Percentiles rank a stretch among this genome's conserved stretches.
Evolutionary conservation across 768 basidiomycete species (phyloP).

Genomic region (Collybiopsis luxurians): DNA sequence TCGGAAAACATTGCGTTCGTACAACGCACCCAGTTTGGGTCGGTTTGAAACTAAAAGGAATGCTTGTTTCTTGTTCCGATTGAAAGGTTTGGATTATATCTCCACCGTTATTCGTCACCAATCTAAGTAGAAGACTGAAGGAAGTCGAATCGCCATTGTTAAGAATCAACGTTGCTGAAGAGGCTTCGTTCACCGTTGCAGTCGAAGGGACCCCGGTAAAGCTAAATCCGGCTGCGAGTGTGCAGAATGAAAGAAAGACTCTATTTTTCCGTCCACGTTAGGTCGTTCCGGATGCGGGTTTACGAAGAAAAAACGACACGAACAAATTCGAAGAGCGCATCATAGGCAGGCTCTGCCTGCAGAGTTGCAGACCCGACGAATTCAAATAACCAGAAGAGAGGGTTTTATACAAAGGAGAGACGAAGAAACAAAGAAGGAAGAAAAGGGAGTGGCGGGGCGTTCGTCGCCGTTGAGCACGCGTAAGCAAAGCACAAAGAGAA

Average conservation of each 20-base stretch:
- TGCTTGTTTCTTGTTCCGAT: neutral
- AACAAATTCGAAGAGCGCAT: conserved; percentile 1
- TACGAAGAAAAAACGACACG: neutral
- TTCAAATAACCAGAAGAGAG: neutral
- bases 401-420: too few species aligned
- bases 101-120: neutral
- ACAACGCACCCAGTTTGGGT: neutral
- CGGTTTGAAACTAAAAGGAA: neutral
- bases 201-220: conserved; percentile 1
- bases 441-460: neutral
- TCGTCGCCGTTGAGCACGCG: neutral
- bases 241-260: neutral
- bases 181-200: neutral
- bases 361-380: neutral
- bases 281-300: neutral
- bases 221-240: neutral
- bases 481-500: neutral
- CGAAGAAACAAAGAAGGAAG: neutral
- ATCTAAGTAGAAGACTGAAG: conserved; percentile 1
- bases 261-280: neutral
- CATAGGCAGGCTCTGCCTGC: conserved; percentile 5
- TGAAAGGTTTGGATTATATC: neutral
- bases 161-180: conserved; percentile 4
- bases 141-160: conserved; percentile 1
- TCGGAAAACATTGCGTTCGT: neutral